phyloP scores from a whole-genome alignment of 2,329 filamentous ascomycete species.

The Raffaelea albimanens region DNA sequence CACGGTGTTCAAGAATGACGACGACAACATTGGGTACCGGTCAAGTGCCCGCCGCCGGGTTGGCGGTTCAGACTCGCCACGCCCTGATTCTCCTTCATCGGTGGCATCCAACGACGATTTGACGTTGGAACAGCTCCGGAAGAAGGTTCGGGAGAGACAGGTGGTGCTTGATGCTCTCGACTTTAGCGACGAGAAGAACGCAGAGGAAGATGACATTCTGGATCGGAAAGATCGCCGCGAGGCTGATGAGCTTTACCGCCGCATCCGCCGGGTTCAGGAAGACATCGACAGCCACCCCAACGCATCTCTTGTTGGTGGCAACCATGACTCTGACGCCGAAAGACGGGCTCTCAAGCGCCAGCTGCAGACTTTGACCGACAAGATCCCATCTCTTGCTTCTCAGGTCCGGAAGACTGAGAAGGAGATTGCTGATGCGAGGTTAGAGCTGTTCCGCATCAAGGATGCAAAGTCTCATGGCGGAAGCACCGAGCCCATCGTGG shows the following conservation, averaged over 20 bases:
- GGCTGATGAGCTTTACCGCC: conserved; percentile 86
- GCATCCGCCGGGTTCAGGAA: conserved; percentile 83
- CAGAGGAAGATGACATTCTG: conserved; percentile 84
- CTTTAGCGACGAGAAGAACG: conserved; percentile 82
- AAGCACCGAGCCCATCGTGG: conserved; percentile 71
- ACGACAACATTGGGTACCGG: conserved; percentile 83
- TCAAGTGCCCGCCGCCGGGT: conserved; percentile 83
- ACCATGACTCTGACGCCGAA: conserved; percentile 80
- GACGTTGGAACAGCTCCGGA: conserved; percentile 76
- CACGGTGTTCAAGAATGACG: conserved; percentile 94
- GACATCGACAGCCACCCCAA: conserved; percentile 91
- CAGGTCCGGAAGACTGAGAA: conserved; percentile 86
- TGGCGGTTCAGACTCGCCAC: conserved; percentile 60
- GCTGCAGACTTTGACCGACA: conserved; percentile 79
- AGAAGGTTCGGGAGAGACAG: conserved; percentile 90
- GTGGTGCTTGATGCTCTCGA: conserved; percentile 92
- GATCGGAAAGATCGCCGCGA: conserved; percentile 86
- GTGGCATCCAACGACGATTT: conserved; percentile 69
- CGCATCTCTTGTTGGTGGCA: conserved; percentile 54
- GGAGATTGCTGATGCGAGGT: conserved; percentile 79
- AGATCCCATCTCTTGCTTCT: conserved; percentile 83
- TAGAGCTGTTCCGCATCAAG: conserved; percentile 87
- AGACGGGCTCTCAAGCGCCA: conserved; percentile 78
- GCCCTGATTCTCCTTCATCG: conserved; percentile 65
- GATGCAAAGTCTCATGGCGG: conserved; percentile 88